Evolutionary conservation across 1,284 basidiomycete species (phyloP), one percentile per base, ranked within the genome.

Genomic region (Xanthoconium separans): DNA sequence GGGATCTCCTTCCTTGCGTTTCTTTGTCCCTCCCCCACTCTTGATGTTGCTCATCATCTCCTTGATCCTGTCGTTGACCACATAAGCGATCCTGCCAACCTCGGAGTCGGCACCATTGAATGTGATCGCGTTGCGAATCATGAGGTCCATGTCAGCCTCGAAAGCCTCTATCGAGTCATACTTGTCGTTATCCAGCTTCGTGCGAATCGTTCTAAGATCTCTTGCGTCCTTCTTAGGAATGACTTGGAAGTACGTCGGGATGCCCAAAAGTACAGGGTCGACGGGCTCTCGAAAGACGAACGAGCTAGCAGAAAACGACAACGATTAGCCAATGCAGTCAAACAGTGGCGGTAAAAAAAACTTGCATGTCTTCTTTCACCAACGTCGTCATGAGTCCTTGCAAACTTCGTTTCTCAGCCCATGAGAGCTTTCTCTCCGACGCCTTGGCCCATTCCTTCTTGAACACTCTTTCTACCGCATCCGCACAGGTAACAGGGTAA

Each of bases 371-470:
- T 58, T 94, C 91, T 62, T 87, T 85, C 49, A 83, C 77, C 33
- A 96, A 70, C 40, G 82, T 82, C 47, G 82, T 87, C 73, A 98
- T 73, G 47, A 95, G 68, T 7, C 82, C 79, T 61, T 85, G 82
- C 53, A 98, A 72, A 44, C 86, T 82, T 47, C 92, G 84, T 73
- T 94, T 95, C 71, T 97, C 95, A 46, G 82, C 77, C 70, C 83
- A 85, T 0, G 86, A 79, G 44, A 98, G 77, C 66, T 87, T 91
- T 62, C 77, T 84, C 61, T 91, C 89, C 64, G 80, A 79, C 1
- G 78, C 80, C 69, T 91, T 93, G 33, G 81, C 71, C 95, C 96
- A 99, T 70, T 98, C 95, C 64, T 84, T 87, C 74, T 85, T 89
- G 75, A 87, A 94, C 7, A 73, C 78, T 50, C 79, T 82, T 69